Percentiles rank a stretch among this genome's conserved stretches.
Conservation (phyloP, 768 basidiomycete species). For the Lentinus tigrinus region DNA sequence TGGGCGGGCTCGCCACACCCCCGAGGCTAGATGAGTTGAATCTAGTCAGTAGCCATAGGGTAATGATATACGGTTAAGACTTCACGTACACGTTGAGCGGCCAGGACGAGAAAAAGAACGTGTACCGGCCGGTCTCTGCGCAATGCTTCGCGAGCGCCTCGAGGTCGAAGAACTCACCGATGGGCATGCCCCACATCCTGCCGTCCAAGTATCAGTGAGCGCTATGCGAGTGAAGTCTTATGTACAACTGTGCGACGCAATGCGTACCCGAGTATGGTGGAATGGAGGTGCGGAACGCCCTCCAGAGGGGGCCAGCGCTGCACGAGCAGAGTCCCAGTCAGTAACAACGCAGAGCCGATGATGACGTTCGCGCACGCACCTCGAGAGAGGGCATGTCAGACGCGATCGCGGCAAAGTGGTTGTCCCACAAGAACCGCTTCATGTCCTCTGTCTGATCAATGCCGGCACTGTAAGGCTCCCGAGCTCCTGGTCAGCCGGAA, state of each 20-base stretch:
- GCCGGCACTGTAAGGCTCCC: conserved; percentile 47
- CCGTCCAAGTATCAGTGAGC: background rate
- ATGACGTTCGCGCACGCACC: conserved; percentile 30
- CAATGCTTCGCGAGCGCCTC: conserved; percentile 59
- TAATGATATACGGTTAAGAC: too few relatives aligned
- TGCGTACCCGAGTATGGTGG: conserved; percentile 13
- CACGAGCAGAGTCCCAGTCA: background rate
- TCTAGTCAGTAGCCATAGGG: too few relatives aligned
- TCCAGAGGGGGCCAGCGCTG: conserved; percentile 55
- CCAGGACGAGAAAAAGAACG: conserved; percentile 78
- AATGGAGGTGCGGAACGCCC: conserved; percentile 31
- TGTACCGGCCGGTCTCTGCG: conserved; percentile 57
- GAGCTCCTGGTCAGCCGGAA: background rate
- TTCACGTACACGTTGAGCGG: conserved; percentile 67
- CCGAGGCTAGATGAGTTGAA: conserved; percentile 45
- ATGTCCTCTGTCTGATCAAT: conserved; percentile 68
- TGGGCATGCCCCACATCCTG: conserved; percentile 74
- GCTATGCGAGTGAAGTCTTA: background rate
- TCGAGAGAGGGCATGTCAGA: conserved; percentile 69
- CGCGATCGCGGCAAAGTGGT: conserved; percentile 69
- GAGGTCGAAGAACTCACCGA: conserved; percentile 76
- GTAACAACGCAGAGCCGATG: background rate
- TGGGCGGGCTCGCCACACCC: conserved; percentile 68
- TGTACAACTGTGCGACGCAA: background rate
- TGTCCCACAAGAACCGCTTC: conserved; percentile 77